Evolutionary conservation across 768 basidiomycete genomes (phyloP), one percentile per base, ranked within the genome.

Genomic region (Tremella mesenterica): DNA sequence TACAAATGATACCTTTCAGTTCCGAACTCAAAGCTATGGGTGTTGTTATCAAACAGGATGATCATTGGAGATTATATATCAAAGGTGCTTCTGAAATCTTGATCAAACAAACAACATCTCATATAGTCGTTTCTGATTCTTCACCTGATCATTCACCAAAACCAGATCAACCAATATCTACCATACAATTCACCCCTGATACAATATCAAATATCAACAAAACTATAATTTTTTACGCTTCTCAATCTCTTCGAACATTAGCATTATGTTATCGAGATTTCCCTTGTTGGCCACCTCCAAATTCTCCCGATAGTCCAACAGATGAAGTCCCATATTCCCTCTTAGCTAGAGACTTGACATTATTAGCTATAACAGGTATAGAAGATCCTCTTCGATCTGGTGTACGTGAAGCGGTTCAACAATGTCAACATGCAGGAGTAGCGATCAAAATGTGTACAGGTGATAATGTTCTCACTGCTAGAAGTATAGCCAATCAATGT

Each of bases 361-460:
- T 97, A 29, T 84, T 97, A 57, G 86, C 82, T 41, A 87, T 99
- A 60, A 82, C 84, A 55, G 95, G 91, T 64, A 96, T 99, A 65
- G 92, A 99, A 69, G 95, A 99, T 69, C 95, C 92, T 39, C 80
- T 99, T 3, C 86, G 93, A 29, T 79, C 81, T 0, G 90, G 92
- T 69, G 95, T 97, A 25, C 81, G 81, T 14, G 81, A 90, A 10
- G 91, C 93, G 16, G 93, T 99, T 39, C 78, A 80, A 39, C 83
- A 87, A 65, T 96, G 92, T 68, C 83, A 83, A 64, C 80, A 78
- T 48, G 93, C 95, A 36, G 92, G 93, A 57, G 91, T 99, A 13
- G 78, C 80, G 21, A 84, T 97, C 76, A 96, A 95, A 77, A 99
- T 96, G 92, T 93, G 89, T 71, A 97, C 95, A 0, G 95, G 93